These are phyloP conservation scores for Cucumis sativus DNA, from an alignment of 306 rosid genomes.

Conservation along the genomic window Cucumber_9930_V3 NC_026657.2:33092501-33093000, in stretches of 20 bases:
- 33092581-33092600: conserved; percentile 70
- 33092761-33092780: background rate
- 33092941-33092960: too few species aligned
- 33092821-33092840: background rate
- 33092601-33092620: conserved; percentile 72
- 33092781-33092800: background rate
- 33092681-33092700: background rate
- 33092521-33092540: conserved; percentile 74
- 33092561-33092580: conserved; percentile 82
- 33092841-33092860: background rate
- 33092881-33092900: background rate
- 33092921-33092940: background rate
- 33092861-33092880: background rate
- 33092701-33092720: background rate
- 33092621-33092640: conserved; percentile 81
- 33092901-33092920: background rate
- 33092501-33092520: conserved; percentile 48
- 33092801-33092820: background rate
- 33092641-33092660: conserved; percentile 66
- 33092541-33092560: conserved; percentile 79
- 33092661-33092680: conserved; percentile 48
- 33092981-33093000: too few species aligned
- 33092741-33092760: background rate
- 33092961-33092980: too few species aligned
- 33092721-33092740: background rate